Base-by-base conservation (phyloP, 2,329 filamentous ascomycete species). In the Fusarium aywerte region DNA sequence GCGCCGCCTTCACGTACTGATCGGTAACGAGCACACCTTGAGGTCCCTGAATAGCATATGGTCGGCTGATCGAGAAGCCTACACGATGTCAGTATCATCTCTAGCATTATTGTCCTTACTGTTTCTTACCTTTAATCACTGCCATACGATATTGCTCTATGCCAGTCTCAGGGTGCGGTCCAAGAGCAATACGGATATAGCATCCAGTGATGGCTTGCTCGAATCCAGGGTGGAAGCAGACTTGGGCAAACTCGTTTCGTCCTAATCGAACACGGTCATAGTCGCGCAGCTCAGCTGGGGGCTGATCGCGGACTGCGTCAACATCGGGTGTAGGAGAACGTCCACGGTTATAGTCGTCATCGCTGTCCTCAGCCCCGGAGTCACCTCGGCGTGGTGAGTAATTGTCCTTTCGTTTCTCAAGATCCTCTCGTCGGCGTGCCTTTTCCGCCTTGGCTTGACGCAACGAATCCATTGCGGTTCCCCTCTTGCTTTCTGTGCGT, bases 141-240 rank as follows among this genome's bases (percentile, higher is more conserved):
- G 91, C 91, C 86, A 99, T 91, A 62, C 95, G 91, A 78, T 99
- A 99, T 68, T 92, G 86, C 64, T 91, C 90, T 60, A 89, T 83
- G 5, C 90, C 90, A 5, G 87, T 92, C 21, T 89, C 85, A 12
- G 87, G 86, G 75, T 96, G 91, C 13, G 90, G 85, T 1, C 94
- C 95, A 57, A 97, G 87, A 65, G 90, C 92, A 68, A 98, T 88
- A 50, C 96, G 92, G 35, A 90, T 90, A 76, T 91, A 99, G 78
- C 93, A 96, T 50, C 93, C 93, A 16, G 84, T 88, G 73, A 97
- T 91, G 29, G 91, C 86, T 10, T 91, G 82, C 56, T 97, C 92
- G 70, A 99, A 97, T 5, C 90, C 90, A 12, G 96, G 96, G 71
- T 94, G 95, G 81, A 97, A 97, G 83, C 93, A 97, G 55, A 97